A percentile compares a stretch with the other conserved stretches of the same genome.
phyloP scores from a whole-genome alignment of 768 basidiomycete species.

The Russula virescens region DNA sequence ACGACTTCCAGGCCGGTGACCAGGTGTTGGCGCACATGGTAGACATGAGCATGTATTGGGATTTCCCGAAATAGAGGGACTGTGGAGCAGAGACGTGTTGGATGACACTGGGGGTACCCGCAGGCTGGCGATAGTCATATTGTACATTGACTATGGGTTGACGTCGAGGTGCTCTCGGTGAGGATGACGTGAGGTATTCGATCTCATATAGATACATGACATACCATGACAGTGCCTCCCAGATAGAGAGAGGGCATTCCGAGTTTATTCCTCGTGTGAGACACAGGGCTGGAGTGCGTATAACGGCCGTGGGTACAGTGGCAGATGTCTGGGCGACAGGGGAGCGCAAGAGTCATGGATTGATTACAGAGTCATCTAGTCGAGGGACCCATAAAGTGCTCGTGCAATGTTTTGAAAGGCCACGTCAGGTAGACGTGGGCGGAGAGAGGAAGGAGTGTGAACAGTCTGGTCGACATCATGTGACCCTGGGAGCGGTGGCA shows the following conservation, averaged over 20 bases:
- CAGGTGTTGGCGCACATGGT: neutral
- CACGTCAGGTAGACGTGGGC: neutral
- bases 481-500: neutral
- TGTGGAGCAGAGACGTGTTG: neutral
- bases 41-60: neutral
- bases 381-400: neutral
- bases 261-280: constrained; percentile 1
- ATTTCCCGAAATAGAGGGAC: neutral
- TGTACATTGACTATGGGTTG: neutral
- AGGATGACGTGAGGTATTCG: neutral
- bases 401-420: neutral
- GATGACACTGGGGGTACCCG: constrained; percentile 15
- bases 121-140: neutral
- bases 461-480: neutral
- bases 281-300: too few species aligned
- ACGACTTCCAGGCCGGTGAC: neutral
- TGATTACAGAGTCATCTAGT: neutral
- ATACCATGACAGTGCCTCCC: neutral
- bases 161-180: neutral
- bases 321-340: neutral
- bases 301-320: neutral
- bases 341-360: neutral
- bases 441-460: neutral
- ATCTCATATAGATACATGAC: neutral
- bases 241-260: neutral